Evolutionary conservation across 305 asterid species (phyloP).

Genomic region (Fraxinus paxiana): DNA sequence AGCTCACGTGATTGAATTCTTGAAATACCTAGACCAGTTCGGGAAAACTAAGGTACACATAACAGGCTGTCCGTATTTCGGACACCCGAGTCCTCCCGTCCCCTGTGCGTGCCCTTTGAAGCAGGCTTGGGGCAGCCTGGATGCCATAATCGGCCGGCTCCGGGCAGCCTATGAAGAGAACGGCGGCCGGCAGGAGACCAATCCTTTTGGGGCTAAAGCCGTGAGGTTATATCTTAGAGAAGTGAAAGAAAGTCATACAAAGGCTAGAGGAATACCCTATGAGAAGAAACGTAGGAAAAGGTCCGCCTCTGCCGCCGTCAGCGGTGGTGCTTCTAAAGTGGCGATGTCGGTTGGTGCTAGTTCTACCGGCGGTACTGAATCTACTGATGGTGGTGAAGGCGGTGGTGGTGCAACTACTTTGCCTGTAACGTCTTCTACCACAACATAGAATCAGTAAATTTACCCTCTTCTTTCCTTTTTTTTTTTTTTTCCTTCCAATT

Average conservation of each 20-base stretch:
- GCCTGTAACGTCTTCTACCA: background rate
- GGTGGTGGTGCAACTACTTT: constrained; percentile 12
- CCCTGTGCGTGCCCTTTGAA: constrained; percentile 35
- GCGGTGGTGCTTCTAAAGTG: background rate
- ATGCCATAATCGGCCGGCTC: constrained; percentile 40
- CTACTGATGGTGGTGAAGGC: background rate
- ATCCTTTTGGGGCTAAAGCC: constrained; percentile 43
- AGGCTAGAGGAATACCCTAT: constrained; percentile 32
- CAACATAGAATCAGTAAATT: background rate
- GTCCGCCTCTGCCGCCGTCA: background rate
- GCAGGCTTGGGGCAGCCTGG: constrained; percentile 54
- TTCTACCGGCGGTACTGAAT: background rate
- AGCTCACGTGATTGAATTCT: constrained; percentile 44
- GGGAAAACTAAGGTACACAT: constrained; percentile 48
- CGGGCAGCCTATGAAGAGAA: constrained; percentile 31
- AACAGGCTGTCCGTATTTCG: constrained; percentile 36
- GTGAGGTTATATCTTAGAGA: constrained; percentile 42
- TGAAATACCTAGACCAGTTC: constrained; percentile 44
- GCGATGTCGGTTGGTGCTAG: background rate
- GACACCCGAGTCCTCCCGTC: constrained; percentile 37
- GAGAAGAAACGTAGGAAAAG: constrained; percentile 43
- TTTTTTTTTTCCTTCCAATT: background rate
- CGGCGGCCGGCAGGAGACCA: constrained; percentile 34
- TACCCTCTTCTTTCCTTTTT: background rate
- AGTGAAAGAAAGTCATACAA: constrained; percentile 34